Percentiles rank a stretch among this genome's conserved stretches.
phyloP scores from a whole-genome alignment of 2,329 filamentous ascomycete genomes.

The Sporothrix schenckii region DNA sequence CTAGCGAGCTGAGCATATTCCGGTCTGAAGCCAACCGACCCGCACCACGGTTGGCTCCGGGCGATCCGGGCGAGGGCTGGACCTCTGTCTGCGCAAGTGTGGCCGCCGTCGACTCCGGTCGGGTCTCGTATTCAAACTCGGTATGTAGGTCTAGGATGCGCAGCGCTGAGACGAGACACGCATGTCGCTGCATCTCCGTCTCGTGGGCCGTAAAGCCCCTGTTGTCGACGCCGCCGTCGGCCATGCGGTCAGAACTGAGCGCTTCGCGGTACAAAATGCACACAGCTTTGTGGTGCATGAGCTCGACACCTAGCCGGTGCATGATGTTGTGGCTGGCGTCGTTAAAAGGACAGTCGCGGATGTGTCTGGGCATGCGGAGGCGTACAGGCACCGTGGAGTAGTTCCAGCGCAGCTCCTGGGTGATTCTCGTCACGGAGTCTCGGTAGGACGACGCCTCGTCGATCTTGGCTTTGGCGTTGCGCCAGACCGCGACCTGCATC shows the following conservation, averaged over 20 bases:
- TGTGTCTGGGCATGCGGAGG: slow-evolving; percentile 34
- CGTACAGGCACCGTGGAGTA: slow-evolving; percentile 28
- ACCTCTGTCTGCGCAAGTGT: not conserved
- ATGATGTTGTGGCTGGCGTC: slow-evolving; percentile 53
- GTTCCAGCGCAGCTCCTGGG: slow-evolving; percentile 28
- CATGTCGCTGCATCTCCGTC: slow-evolving; percentile 52
- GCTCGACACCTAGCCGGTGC: slow-evolving; percentile 55
- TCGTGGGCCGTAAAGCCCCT: slow-evolving; percentile 26
- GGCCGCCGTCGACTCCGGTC: slow-evolving; percentile 42
- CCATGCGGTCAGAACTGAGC: slow-evolving; percentile 39
- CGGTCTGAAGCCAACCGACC: slow-evolving; percentile 56
- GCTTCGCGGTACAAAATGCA: slow-evolving; percentile 61
- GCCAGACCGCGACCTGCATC: slow-evolving; percentile 51
- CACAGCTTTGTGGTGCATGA: slow-evolving; percentile 57
- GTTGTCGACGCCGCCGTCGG: slow-evolving; percentile 41
- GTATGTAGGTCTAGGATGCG: slow-evolving; percentile 53
- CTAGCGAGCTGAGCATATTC: slow-evolving; percentile 60
- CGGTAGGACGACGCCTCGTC: not conserved
- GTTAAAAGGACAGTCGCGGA: slow-evolving; percentile 42
- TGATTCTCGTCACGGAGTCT: slow-evolving; percentile 26
- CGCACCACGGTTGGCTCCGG: slow-evolving; percentile 40
- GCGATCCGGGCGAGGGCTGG: not conserved
- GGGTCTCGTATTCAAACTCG: slow-evolving; percentile 52
- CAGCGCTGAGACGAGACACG: slow-evolving; percentile 56
- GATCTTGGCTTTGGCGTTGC: not conserved